These are phyloP conservation scores for Leccinum cinnamomeum DNA, from an alignment of 1,284 basidiomycete species.

Conservation along the genomic window DNA sequence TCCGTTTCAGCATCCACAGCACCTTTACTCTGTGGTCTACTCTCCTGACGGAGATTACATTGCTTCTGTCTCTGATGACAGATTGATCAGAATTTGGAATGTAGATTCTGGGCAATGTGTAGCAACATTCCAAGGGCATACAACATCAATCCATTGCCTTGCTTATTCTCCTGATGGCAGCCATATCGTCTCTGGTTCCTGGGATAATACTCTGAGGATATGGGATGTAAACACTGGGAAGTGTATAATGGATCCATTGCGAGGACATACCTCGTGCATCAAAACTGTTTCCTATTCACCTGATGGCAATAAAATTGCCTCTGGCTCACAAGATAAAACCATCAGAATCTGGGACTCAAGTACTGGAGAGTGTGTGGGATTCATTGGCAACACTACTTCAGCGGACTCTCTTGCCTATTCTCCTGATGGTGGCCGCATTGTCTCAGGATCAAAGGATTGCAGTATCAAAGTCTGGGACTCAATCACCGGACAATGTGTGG, in stretches of 20 bases:
- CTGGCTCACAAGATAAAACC: constrained; percentile 12
- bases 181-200: constrained; percentile 13
- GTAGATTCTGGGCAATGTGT: constrained; percentile 8
- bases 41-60: constrained; percentile 20
- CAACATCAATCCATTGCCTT: background rate
- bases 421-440: constrained; percentile 18
- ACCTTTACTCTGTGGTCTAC: constrained; percentile 2
- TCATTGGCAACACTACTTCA: constrained; percentile 3
- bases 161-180: constrained; percentile 20
- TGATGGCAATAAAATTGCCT: constrained; percentile 7
- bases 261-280: background rate
- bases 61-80: constrained; percentile 13
- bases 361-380: constrained; percentile 13
- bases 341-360: constrained; percentile 17
- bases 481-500: constrained; percentile 5
- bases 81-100: constrained; percentile 15
- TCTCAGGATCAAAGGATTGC: constrained; percentile 19
- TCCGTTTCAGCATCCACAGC: constrained; percentile 6
- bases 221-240: constrained; percentile 17
- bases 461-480: constrained; percentile 15
- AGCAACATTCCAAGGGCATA: constrained; percentile 6
- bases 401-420: constrained; percentile 19
- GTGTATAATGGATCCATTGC: background rate
- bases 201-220: constrained; percentile 6
- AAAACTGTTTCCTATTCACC: constrained; percentile 18